Evolutionary conservation across 371 early-diverging fungal genomes (phyloP).

Genomic region (Circinella minor): DNA sequence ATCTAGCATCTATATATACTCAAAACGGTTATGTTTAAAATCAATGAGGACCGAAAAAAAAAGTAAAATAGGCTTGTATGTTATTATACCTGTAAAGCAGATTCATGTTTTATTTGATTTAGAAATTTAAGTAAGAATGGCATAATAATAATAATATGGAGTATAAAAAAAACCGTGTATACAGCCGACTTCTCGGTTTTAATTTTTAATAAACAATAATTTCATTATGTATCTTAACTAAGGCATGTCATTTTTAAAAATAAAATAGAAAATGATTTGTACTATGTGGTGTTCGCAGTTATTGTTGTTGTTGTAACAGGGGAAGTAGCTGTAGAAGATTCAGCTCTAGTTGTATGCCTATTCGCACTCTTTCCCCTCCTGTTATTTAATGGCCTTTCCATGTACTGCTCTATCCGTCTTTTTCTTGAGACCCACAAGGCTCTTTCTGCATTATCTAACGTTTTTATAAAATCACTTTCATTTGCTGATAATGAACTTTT

Average conservation of each 20-base stretch:
- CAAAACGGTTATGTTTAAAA: too few species aligned
- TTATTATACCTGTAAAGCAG: slow-evolving; percentile 18
- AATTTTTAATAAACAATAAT: neutral
- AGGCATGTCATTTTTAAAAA: too few species aligned
- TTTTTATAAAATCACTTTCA: slow-evolving; percentile 7
- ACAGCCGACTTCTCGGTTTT: neutral
- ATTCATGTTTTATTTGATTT: slow-evolving; percentile 25
- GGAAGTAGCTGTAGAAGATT: neutral
- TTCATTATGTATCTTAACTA: neutral
- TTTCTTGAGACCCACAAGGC: slow-evolving; percentile 4
- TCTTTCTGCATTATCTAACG: slow-evolving; percentile 1
- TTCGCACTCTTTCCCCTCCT: neutral
- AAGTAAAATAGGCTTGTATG: neutral
- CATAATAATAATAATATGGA: slow-evolving; percentile 8
- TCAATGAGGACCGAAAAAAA: too few species aligned
- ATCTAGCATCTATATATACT: slow-evolving; percentile 2
- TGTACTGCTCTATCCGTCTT: neutral
- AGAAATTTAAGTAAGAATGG: slow-evolving; percentile 21
- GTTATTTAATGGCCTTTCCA: neutral
- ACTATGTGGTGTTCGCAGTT: too few species aligned
- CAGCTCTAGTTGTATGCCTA: too few species aligned
- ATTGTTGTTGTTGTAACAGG: neutral
- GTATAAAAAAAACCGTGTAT: neutral
- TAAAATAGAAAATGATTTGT: too few species aligned
- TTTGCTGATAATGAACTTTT: slow-evolving; percentile 8